Conservation (phyloP, 2,329 filamentous ascomycete species). For the Cladosporium phlei region DNA sequence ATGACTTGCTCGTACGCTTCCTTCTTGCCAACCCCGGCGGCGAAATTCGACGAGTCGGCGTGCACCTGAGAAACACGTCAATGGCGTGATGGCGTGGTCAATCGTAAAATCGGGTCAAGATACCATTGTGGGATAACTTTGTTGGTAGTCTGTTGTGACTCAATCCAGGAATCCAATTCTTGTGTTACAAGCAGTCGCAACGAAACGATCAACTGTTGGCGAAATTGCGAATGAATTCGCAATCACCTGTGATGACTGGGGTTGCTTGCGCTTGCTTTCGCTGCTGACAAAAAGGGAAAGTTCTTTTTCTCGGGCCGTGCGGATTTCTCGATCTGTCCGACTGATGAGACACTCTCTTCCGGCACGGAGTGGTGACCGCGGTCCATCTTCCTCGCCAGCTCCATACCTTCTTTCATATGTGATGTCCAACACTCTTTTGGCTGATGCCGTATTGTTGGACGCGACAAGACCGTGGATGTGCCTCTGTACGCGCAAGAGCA, state of each 20-base stretch:
- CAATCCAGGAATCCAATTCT: too few relatives aligned
- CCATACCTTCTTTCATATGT: too few relatives aligned
- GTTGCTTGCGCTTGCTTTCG: too few relatives aligned
- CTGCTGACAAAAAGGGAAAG: background rate
- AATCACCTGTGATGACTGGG: background rate
- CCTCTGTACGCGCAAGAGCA: background rate
- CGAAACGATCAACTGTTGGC: background rate
- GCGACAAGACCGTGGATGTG: background rate
- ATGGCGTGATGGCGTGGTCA: background rate
- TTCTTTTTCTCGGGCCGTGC: background rate
- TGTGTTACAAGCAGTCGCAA: background rate
- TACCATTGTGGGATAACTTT: background rate
- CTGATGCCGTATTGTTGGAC: too few relatives aligned
- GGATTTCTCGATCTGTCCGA: background rate
- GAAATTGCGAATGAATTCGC: background rate
- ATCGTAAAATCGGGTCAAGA: background rate
- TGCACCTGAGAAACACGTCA: slow-evolving; percentile 57
- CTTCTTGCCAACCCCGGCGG: slow-evolving; percentile 60
- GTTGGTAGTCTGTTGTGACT: background rate
- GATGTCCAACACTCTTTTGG: too few relatives aligned
- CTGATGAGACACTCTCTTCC: background rate
- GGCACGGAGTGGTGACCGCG: background rate
- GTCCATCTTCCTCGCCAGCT: background rate
- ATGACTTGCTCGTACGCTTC: slow-evolving; percentile 71
- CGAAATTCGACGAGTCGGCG: slow-evolving; percentile 73